Base-by-base conservation (phyloP, 1,284 basidiomycete species). In the Tylopilus orsonianus region DNA sequence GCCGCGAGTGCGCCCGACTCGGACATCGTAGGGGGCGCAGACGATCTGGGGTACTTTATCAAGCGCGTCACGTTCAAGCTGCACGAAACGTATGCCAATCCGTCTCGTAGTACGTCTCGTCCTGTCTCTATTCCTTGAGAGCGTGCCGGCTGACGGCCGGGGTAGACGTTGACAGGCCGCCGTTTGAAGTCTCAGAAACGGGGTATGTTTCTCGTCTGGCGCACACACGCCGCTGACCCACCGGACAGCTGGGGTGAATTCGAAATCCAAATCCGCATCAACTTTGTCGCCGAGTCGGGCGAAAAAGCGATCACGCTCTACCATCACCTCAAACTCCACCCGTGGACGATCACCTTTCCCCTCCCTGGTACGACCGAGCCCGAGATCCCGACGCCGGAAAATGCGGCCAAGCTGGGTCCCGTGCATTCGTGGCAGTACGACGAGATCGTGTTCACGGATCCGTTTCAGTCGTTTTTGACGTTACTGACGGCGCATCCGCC, bases 371-470 rank as follows among this genome's bases (percentile, higher is more conserved):
- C 49, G 13, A 5, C 48, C 26, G 83, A 87, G 41, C 78, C 81
- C 1, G 80, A 83, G 43, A 79, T 83, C 6, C 80, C 85, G 2
- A 74, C 82, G 7, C 73, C 81, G 5, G 82, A 87, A 16, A 75
- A 76, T 16, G 82, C 85, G 1, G 76, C 80, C 53, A 81, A 81
- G 53, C 64, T 76, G 18, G 83, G 85, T 0, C 85, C 87, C 2
- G 90, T 97, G n/a, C 91, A 98, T 67, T 92, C 93, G 0, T 99
- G 97, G 96, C 95, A 98, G 64, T 99, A 99, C 71, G 97, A 99
- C 67, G 97, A 99, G 65, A 81, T 99, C 52, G 93, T 99, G 40
- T 99, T 99, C 71, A 84, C 85, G 56, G 96, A 99, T 61, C 97
- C 97, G 1, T 93, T 88, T 53, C 85, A 93, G 52, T 76, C 85